Evolutionary conservation across 1,284 basidiomycete genomes (phyloP).

Genomic region (Xerocomus minutiporus): DNA sequence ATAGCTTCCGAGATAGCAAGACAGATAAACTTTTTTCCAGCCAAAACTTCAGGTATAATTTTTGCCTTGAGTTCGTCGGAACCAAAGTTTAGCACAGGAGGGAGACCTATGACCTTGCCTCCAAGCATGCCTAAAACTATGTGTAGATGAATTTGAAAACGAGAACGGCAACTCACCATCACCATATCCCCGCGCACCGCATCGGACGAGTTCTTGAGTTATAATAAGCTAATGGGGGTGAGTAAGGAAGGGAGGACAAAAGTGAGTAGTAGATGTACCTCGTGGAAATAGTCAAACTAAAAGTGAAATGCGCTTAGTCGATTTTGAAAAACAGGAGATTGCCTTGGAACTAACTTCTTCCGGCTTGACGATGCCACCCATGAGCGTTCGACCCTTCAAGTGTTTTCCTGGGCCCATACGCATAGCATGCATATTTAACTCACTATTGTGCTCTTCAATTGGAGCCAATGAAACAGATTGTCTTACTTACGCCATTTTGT

Average conservation of each 20-base stretch:
- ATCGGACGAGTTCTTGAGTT: slow-evolving; percentile 79
- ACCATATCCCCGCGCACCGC: slow-evolving; percentile 72
- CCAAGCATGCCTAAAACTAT: slow-evolving; percentile 53
- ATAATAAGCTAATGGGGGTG: slow-evolving; percentile 60
- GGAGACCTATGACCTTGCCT: slow-evolving; percentile 76
- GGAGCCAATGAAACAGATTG: background rate
- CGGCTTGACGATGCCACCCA: slow-evolving; percentile 79
- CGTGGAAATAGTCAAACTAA: slow-evolving; percentile 78
- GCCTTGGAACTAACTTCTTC: slow-evolving; percentile 61
- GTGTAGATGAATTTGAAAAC: background rate
- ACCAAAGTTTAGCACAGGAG: slow-evolving; percentile 82
- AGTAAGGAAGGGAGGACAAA: background rate
- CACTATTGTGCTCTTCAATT: slow-evolving; percentile 36
- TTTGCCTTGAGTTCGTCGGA: slow-evolving; percentile 71
- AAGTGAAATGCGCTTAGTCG: background rate
- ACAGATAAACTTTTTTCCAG: slow-evolving; percentile 75
- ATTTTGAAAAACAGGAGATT: background rate
- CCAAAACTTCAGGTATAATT: slow-evolving; percentile 77
- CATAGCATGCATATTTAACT: slow-evolving; percentile 81
- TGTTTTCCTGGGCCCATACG: slow-evolving; percentile 85
- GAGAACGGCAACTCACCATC: slow-evolving; percentile 37
- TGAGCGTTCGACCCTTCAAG: slow-evolving; percentile 74
- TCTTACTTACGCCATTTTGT: slow-evolving; percentile 62
- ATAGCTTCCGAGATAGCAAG: slow-evolving; percentile 87
- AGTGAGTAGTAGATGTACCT: slow-evolving; percentile 30